A percentile compares a stretch with the other conserved stretches of the same genome.
These are phyloP conservation scores for Plasmodium billcollinsi DNA, from an alignment of 169 alveolate genomes.

Conservation along the genomic window DNA sequence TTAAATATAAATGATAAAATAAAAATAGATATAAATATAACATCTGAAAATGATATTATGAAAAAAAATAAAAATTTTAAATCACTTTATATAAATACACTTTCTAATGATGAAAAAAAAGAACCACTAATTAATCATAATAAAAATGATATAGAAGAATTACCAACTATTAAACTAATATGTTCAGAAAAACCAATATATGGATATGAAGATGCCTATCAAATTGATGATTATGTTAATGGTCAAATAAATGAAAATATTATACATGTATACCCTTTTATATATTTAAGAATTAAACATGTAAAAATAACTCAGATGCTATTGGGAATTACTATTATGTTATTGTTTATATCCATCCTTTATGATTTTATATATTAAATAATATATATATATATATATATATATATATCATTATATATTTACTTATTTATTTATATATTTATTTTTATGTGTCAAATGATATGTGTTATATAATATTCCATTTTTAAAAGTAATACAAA, in stretches of 20 bases:
- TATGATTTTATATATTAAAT: slow-evolving; percentile 34
- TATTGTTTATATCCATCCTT: slow-evolving; percentile 22
- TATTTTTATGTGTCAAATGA: background rate
- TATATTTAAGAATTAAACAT: slow-evolving; percentile 61
- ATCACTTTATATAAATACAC: slow-evolving; percentile 30
- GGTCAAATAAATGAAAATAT: slow-evolving; percentile 72
- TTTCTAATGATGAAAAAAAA: slow-evolving; percentile 48
- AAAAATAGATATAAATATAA: no score
- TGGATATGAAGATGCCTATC: slow-evolving; percentile 76
- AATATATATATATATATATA: background rate
- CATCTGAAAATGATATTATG: background rate
- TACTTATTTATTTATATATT: background rate
- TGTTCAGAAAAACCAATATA: slow-evolving; percentile 60
- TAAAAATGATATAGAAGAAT: slow-evolving; percentile 22
- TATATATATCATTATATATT: background rate
- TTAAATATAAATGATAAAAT: background rate
- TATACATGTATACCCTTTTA: slow-evolving; percentile 62
- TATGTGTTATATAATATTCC: background rate
- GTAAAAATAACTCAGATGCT: slow-evolving; percentile 38
- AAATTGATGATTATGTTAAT: slow-evolving; percentile 68
- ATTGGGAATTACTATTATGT: slow-evolving; percentile 26
- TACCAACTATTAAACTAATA: slow-evolving; percentile 59
- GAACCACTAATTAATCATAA: slow-evolving; percentile 47
- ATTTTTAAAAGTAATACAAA: background rate
- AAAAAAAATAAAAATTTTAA: background rate